Evolutionary conservation across 129 eudicot genomes (phyloP).

Genomic region (Flaveria sonorensis): DNA sequence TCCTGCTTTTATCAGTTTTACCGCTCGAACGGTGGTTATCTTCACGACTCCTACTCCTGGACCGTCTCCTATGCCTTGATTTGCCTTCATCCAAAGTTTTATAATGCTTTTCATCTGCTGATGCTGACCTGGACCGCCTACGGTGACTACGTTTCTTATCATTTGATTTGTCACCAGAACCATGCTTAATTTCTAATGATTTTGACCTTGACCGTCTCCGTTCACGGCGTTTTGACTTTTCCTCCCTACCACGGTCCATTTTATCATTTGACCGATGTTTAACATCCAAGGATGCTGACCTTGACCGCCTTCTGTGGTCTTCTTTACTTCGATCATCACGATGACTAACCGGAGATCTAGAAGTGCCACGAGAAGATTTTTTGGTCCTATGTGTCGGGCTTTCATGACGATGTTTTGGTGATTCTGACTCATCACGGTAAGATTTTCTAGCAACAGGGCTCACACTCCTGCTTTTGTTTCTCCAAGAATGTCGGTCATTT

Average conservation of each 20-base stretch:
- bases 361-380: conserved; percentile 50
- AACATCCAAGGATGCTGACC: conserved; percentile 71
- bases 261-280: conserved; percentile 53
- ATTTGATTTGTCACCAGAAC: conserved; percentile 45
- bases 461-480: conserved; percentile 80
- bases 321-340: conserved; percentile 59
- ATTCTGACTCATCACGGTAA: conserved; percentile 55
- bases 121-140: conserved; percentile 68
- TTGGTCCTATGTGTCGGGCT: conserved; percentile 58
- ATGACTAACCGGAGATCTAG: conserved; percentile 70
- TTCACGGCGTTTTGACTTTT: conserved; percentile 57
- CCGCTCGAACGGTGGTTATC: conserved; percentile 49
- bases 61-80: conserved; percentile 51
- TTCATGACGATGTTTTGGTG: conserved; percentile 67
- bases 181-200: conserved; percentile 59
- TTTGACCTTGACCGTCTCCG: conserved; percentile 72
- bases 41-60: conserved; percentile 59
- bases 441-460: conserved; percentile 72
- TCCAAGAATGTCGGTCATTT: conserved; percentile 61
- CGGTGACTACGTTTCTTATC: conserved; percentile 55
- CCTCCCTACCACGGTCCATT: conserved; percentile 43
- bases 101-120: conserved; percentile 53
- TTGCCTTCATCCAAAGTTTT: conserved; percentile 43
- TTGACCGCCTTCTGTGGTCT: conserved; percentile 60
- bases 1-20: conserved; percentile 50